A percentile compares a stretch with the other conserved stretches of the same genome.
Evolutionary conservation across 495 filamentous ascomycete species (phyloP).

Genomic region (Annulohypoxylon maeteangense): DNA sequence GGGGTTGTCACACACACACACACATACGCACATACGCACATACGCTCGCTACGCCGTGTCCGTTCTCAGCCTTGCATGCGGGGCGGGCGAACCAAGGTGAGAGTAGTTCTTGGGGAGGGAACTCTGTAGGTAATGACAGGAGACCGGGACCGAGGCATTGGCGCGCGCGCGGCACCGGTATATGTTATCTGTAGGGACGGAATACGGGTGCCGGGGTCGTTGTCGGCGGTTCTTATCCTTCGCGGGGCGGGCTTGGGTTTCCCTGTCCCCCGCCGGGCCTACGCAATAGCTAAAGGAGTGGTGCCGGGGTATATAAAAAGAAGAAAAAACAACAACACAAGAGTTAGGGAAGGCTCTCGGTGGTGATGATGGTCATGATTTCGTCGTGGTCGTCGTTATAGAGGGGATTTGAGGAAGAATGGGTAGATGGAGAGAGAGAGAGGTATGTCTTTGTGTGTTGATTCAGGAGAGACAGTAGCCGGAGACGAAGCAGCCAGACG

Average conservation of each 20-base stretch:
- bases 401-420: neutral
- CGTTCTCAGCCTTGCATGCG: constrained; percentile 46
- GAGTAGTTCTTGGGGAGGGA: constrained; percentile 6
- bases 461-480: constrained; percentile 34
- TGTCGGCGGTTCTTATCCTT: neutral
- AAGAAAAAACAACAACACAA: neutral
- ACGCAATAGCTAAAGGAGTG: constrained; percentile 2
- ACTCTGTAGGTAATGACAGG: constrained; percentile 28
- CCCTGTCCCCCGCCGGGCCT: neutral
- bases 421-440: neutral
- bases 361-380: neutral
- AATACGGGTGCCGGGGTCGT: neutral
- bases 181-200: neutral
- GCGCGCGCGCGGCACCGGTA: neutral
- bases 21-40: neutral
- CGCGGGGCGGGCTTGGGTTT: neutral
- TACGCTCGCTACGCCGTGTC: constrained; percentile 7
- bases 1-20: constrained; percentile 1
- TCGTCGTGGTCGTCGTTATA: neutral
- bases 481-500: constrained; percentile 19
- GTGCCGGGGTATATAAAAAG: neutral
- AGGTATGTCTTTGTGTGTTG: neutral
- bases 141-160: constrained; percentile 11
- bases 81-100: constrained; percentile 19
- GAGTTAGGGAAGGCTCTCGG: neutral